Conservation (phyloP, 2,329 filamentous ascomycete species). For the Aspergillus alliaceus region DNA sequence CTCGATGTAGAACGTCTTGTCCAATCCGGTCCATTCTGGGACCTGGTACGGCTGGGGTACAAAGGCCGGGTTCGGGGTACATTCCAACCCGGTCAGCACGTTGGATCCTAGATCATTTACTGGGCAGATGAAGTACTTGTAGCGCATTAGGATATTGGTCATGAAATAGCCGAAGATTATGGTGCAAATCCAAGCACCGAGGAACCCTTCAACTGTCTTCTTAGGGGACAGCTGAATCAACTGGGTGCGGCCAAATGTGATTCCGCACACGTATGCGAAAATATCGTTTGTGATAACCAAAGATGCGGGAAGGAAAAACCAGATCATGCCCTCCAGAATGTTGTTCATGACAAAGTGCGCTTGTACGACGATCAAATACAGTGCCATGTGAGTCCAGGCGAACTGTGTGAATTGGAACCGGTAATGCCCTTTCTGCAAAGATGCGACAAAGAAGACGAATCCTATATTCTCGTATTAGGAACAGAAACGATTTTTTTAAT, state of each 20-base stretch:
- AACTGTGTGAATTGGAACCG: conserved; percentile 99
- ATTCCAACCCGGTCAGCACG: conserved; percentile 85
- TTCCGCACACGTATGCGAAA: conserved; percentile 95
- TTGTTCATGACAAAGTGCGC: conserved; percentile 99
- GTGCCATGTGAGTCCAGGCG: conserved; percentile 98
- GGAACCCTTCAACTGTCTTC: conserved; percentile 97
- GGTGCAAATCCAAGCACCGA: conserved; percentile 94
- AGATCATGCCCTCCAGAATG: conserved; percentile 98
- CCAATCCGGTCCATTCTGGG: conserved; percentile 68
- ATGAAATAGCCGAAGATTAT: conserved; percentile 79
- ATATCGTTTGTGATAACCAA: conserved; percentile 99
- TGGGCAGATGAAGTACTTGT: conserved; percentile 97
- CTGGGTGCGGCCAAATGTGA: conserved; percentile 93
- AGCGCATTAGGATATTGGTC: conserved; percentile 81
- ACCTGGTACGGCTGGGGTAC: conserved; percentile 72
- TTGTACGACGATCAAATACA: conserved; percentile 96
- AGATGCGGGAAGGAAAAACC: conserved; percentile 95
- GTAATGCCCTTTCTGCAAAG: conserved; percentile 92
- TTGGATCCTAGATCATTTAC: conserved; percentile 96
- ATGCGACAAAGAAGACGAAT: conserved; percentile 96
- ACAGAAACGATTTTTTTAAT: background rate
- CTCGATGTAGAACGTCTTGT: conserved; percentile 72
- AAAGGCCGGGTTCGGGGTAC: conserved; percentile 90
- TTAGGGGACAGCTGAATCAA: conserved; percentile 98
- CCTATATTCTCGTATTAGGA: conserved; percentile 51